Evolutionary conservation across 2,329 filamentous ascomycete species (phyloP), one percentile per base, ranked within the genome.

Genomic region (Ceratocystis albifundus): DNA sequence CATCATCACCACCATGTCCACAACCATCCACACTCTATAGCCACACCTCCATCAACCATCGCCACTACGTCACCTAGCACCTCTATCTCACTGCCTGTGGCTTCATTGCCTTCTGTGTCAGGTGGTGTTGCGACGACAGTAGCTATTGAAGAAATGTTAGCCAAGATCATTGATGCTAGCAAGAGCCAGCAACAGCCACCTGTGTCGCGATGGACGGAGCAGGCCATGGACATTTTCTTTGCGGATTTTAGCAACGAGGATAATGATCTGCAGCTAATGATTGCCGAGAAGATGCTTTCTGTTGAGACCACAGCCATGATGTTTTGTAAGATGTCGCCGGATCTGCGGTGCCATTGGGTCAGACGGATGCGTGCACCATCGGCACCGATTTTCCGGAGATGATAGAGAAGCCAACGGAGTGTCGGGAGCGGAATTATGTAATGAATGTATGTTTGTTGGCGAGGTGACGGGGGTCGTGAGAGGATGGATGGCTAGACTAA

Each of bases 281-380:
- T 85, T 44, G 81, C 82, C 0, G 82, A 85, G 72, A 81, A 81
- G 69, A 78, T 82, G 0, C 75, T 85, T 30, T 78, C 80, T n/a
- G 80, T 84, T 69, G 80, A 84, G 69, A 81, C 80, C 71, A 84
- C 83, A 71, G 83, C 82, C 36, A 80, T 84, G 77, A 78, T 84
- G 53, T 85, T 84, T 69, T 83, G 82, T 75, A 84, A 84, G 74
- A 84, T 84, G 81, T 79, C 82, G 0, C 73, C 76, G 1, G 71
- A 73, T 10, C 73, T 85, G 68, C 76, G 82, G 61, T 76, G 78
- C 68, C 82, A 84, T 70, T 85, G 82, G 82, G 79, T 85, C 1
- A 79, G 20, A 20, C 50, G 61, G 28, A 62, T 65, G 65, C 73
- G 80, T 30, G 50, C 50, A 25, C 50, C 50, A 25, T 28, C 50